These are phyloP conservation scores for Persicaria maculosa DNA, from an alignment of 148 eudicot genomes.

Conservation along the genomic window DNA sequence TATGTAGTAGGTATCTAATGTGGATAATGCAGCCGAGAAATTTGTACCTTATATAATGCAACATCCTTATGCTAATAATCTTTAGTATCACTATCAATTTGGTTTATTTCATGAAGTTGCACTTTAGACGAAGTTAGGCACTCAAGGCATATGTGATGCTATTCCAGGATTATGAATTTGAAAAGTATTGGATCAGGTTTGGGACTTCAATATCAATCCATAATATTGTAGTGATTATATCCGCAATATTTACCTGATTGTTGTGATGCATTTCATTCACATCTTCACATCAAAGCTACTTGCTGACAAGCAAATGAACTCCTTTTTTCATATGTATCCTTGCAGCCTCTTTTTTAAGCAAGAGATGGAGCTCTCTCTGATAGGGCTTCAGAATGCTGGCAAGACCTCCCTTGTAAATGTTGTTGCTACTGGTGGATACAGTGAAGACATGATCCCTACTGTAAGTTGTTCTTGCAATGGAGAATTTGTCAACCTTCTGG, in stretches of 20 bases:
- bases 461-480: slow-evolving; percentile 34
- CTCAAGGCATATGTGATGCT: not conserved
- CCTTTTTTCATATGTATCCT: slow-evolving; percentile 5
- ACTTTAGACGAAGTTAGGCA: not conserved
- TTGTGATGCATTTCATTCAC: not conserved
- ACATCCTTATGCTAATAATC: not conserved
- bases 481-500: not conserved
- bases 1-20: not conserved
- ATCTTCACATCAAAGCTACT: not conserved
- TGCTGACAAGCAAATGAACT: not conserved
- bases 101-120: not conserved
- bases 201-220: not conserved
- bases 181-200: not conserved
- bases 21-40: slow-evolving; percentile 3
- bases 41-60: not conserved
- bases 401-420: slow-evolving; percentile 97
- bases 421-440: slow-evolving; percentile 96
- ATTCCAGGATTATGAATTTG: not conserved
- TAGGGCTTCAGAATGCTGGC: slow-evolving; percentile 98
- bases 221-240: not conserved
- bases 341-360: slow-evolving; percentile 98
- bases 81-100: not conserved
- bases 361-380: slow-evolving; percentile 96
- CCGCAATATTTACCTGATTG: not conserved
- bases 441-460: slow-evolving; percentile 98